Evolutionary conservation across 495 filamentous ascomycete genomes (phyloP).

Genomic region (Podospora tetraspora): DNA sequence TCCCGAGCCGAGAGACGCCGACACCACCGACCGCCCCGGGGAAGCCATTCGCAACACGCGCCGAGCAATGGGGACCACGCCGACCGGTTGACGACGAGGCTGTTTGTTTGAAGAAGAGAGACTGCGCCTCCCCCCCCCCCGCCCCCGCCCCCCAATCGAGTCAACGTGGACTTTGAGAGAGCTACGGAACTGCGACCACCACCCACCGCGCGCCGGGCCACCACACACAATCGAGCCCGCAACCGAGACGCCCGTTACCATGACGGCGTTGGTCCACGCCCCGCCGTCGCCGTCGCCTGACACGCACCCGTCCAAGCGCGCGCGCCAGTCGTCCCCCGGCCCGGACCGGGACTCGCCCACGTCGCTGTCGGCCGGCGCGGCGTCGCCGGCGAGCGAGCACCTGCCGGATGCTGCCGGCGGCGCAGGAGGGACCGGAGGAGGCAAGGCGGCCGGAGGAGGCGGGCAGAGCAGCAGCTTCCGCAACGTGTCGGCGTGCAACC

Average conservation of each 20-base stretch:
- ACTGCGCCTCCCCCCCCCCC: not conserved
- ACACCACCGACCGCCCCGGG: not conserved
- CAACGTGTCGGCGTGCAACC: slow-evolving; percentile 92
- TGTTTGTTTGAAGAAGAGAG: not conserved
- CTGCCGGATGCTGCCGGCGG: slow-evolving; percentile 7
- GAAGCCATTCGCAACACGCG: not conserved
- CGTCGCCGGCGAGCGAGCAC: slow-evolving; percentile 35
- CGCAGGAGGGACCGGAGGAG: slow-evolving; percentile 11
- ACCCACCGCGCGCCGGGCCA: not conserved
- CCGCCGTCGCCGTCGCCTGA: slow-evolving; percentile 43
- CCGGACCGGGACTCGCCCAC: slow-evolving; percentile 45
- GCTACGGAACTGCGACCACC: not conserved
- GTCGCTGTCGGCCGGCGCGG: slow-evolving; percentile 28
- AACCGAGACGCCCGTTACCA: not conserved
- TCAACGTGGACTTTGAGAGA: not conserved
- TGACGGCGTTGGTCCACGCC: slow-evolving; percentile 29
- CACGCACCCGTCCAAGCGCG: slow-evolving; percentile 44
- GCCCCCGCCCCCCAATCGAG: not conserved
- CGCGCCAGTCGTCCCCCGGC: slow-evolving; percentile 46
- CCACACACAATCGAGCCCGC: too few relatives aligned
- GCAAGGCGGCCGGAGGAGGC: slow-evolving; percentile 27
- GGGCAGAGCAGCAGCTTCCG: slow-evolving; percentile 62
- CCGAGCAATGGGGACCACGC: not conserved
- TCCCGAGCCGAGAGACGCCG: not conserved
- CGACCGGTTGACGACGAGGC: not conserved